Conservation (phyloP, 495 filamentous ascomycete genomes). For the Penicillium macrosclerotiorum region DNA sequence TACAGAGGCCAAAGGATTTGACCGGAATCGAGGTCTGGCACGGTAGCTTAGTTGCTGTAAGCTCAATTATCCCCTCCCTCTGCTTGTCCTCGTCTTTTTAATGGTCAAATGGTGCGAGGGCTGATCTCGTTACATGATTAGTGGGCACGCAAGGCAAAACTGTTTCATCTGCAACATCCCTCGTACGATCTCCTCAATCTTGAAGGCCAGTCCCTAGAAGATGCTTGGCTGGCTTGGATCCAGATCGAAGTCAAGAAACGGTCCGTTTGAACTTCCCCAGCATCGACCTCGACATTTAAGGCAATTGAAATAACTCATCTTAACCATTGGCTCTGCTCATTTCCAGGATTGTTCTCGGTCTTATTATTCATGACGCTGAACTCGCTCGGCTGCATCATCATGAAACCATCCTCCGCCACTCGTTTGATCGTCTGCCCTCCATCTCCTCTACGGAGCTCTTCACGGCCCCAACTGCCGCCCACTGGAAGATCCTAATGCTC, state of each 20-base stretch:
- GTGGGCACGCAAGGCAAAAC: slow-evolving; percentile 22
- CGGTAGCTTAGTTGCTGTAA: slow-evolving; percentile 29
- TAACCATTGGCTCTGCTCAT: not conserved
- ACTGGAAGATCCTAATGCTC: slow-evolving; percentile 20
- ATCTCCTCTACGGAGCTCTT: slow-evolving; percentile 26
- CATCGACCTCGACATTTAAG: too few relatives aligned
- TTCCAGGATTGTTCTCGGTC: slow-evolving; percentile 15
- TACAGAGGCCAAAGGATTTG: slow-evolving; percentile 24
- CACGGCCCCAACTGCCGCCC: slow-evolving; percentile 24
- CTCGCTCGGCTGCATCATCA: slow-evolving; percentile 28
- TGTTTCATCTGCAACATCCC: slow-evolving; percentile 1
- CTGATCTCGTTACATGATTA: too few relatives aligned
- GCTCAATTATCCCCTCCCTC: not conserved
- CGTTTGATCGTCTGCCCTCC: slow-evolving; percentile 11
- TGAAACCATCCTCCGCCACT: slow-evolving; percentile 25
- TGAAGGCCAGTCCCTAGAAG: slow-evolving; percentile 15
- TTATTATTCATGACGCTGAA: slow-evolving; percentile 31
- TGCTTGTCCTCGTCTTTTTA: too few relatives aligned
- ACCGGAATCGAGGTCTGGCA: slow-evolving; percentile 31
- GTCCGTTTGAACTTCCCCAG: too few relatives aligned
- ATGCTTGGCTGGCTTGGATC: slow-evolving; percentile 14
- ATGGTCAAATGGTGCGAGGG: too few relatives aligned
- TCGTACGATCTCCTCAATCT: slow-evolving; percentile 4
- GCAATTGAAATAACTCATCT: not conserved
- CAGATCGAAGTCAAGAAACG: slow-evolving; percentile 19